A percentile compares a stretch with the other conserved stretches of the same genome.
Evolutionary conservation across 2,329 filamentous ascomycete species (phyloP).

Genomic region (Colletotrichum endophyticum): DNA sequence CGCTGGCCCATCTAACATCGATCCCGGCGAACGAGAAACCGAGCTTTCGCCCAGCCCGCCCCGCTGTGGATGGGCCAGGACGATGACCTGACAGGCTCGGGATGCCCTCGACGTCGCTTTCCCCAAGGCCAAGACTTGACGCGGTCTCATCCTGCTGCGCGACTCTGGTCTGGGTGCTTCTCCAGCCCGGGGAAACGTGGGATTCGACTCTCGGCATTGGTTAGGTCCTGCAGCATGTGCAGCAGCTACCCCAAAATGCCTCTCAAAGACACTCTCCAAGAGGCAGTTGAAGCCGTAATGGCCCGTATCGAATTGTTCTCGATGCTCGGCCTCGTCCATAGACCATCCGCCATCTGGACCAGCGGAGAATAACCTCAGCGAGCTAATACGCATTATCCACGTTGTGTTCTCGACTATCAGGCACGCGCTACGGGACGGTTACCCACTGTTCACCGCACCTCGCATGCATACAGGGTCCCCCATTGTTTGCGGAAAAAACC

Average conservation of each 20-base stretch:
- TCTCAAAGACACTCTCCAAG: neutral
- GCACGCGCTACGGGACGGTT: neutral
- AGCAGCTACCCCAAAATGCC: neutral
- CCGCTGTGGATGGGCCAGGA: neutral
- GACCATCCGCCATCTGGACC: neutral
- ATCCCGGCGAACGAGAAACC: neutral
- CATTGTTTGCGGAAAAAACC: constrained; percentile 10
- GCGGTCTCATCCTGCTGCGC: neutral
- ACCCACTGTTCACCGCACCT: constrained; percentile 19
- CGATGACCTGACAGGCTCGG: neutral
- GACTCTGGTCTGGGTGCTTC: neutral
- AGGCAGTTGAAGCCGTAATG: neutral
- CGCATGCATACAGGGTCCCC: constrained; percentile 18
- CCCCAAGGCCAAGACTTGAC: constrained; percentile 4
- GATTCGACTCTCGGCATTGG: neutral
- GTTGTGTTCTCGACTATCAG: neutral
- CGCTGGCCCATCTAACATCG: neutral
- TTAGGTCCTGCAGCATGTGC: neutral
- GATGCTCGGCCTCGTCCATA: neutral
- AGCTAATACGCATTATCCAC: constrained; percentile 4
- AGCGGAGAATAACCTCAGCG: constrained; percentile 4
- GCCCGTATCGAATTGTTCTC: neutral
- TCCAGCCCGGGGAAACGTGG: neutral
- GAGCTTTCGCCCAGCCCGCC: neutral
- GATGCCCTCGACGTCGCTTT: neutral